Conservation (phyloP, 257 asterid genomes). For the Solanum pinnatisectum region DNA sequence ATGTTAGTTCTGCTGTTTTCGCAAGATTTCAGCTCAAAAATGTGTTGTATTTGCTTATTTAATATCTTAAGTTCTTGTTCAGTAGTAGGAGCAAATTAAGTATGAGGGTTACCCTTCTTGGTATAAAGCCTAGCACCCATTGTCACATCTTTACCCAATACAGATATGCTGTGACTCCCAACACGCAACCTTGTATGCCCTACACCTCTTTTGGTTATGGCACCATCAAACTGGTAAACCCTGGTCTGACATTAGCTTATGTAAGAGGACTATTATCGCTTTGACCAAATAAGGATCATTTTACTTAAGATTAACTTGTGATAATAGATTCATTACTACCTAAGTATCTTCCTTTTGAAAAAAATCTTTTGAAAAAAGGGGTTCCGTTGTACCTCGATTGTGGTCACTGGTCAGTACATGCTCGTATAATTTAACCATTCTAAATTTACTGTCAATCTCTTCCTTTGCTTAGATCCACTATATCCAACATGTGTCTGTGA, state of each 20-base stretch:
- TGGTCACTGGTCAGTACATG: neutral
- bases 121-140: neutral
- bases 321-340: neutral
- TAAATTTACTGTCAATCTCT: neutral
- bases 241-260: neutral
- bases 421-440: neutral
- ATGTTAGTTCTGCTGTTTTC: neutral
- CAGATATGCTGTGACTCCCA: neutral
- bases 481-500: neutral
- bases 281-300: neutral
- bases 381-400: neutral
- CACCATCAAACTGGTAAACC: neutral
- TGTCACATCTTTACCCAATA: neutral
- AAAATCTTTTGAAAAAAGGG: neutral
- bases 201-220: neutral
- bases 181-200: neutral
- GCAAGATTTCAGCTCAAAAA: neutral
- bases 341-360: neutral
- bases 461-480: neutral
- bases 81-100: neutral
- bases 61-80: neutral
- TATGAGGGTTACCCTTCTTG: neutral
- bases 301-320: neutral
- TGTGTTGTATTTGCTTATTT: neutral
- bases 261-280: neutral